Conservation (phyloP, 306 rosid species). For the Ormosia emarginata region DNA sequence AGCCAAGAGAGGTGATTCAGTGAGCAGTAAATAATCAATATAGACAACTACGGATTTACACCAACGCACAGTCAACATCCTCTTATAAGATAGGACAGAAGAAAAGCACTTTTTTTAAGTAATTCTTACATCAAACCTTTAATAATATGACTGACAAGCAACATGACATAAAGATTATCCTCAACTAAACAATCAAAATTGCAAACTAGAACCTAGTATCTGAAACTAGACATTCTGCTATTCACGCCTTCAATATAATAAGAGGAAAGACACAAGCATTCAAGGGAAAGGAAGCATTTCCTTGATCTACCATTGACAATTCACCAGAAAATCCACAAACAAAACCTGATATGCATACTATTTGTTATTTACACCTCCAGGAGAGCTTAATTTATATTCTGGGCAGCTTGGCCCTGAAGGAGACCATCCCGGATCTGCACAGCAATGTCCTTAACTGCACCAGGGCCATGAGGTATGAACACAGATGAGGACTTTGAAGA, state of each 20-base stretch:
- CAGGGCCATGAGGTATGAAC: constrained; percentile 81
- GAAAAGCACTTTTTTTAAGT: neutral
- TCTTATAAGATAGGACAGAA: neutral
- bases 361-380: neutral
- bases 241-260: neutral
- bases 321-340: neutral
- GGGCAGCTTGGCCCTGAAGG: constrained; percentile 43
- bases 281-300: neutral
- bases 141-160: neutral
- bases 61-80: too few relatives aligned
- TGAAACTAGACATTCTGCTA: neutral
- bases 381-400: neutral
- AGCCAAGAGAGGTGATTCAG: neutral
- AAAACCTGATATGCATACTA: neutral
- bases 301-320: neutral
- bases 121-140: neutral
- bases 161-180: neutral
- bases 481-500: constrained; percentile 66
- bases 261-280: neutral
- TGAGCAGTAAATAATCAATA: neutral
- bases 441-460: constrained; percentile 64
- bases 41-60: too few relatives aligned
- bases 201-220: neutral
- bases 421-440: constrained; percentile 71
- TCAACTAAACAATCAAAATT: neutral